Percentiles rank a stretch among this genome's conserved stretches.
These are phyloP conservation scores for Puccinia hordei DNA, from an alignment of 1,284 basidiomycete genomes.

Conservation along the genomic window DNA sequence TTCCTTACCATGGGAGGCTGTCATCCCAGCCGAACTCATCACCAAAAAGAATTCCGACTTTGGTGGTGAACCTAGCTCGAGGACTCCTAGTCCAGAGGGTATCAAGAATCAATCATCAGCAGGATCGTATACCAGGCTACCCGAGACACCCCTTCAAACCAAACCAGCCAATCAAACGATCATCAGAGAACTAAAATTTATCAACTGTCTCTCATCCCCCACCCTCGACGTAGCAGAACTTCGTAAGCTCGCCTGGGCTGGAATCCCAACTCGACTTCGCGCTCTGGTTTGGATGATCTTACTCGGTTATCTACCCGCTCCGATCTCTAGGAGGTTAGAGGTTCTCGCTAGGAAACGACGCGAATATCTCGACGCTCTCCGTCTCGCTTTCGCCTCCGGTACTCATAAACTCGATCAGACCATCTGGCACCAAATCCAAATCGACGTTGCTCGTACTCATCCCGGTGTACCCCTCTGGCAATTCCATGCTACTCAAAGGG, in stretches of 20 bases:
- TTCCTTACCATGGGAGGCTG: slow-evolving; percentile 36
- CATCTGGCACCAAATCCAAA: slow-evolving; percentile 98
- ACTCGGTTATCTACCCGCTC: slow-evolving; percentile 87
- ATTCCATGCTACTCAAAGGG: slow-evolving; percentile 79
- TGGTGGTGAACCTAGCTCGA: not conserved
- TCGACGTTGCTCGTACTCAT: slow-evolving; percentile 88
- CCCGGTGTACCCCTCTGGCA: slow-evolving; percentile 90
- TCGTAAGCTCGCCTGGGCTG: slow-evolving; percentile 90
- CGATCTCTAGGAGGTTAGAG: slow-evolving; percentile 72
- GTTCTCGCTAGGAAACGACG: slow-evolving; percentile 84
- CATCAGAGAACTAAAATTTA: slow-evolving; percentile 52
- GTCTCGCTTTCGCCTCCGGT: slow-evolving; percentile 78
- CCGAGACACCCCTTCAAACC: not conserved
- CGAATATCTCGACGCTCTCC: slow-evolving; percentile 86
- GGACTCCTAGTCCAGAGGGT: not conserved
- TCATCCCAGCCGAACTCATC: slow-evolving; percentile 28
- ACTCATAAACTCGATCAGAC: slow-evolving; percentile 78
- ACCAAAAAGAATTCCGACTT: too few relatives aligned
- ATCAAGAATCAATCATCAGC: not conserved
- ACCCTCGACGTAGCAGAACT: slow-evolving; percentile 75
- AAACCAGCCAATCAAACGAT: not conserved
- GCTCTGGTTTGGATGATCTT: slow-evolving; percentile 93
- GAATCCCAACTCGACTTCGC: slow-evolving; percentile 82
- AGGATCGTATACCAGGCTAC: not conserved
- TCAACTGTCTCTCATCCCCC: slow-evolving; percentile 54